Evolutionary conservation across 805 yeast species (phyloP).

Genomic region (Debaryomyces maramus): DNA sequence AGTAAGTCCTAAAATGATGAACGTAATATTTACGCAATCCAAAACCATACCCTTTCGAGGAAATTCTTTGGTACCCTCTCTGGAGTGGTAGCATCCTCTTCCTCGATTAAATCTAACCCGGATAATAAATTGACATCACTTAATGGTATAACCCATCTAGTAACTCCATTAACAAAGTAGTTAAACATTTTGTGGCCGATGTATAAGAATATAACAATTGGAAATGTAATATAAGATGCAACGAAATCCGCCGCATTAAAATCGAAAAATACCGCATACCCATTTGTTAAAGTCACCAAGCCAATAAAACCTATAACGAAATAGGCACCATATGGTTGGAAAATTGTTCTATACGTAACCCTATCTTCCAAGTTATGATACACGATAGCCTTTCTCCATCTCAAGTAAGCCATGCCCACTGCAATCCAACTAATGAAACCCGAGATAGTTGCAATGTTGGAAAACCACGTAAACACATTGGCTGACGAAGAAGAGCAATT

Average conservation of each 20-base stretch:
- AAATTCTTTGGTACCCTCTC: constrained; percentile 41
- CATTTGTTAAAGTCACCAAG: constrained; percentile 66
- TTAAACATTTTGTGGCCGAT: constrained; percentile 56
- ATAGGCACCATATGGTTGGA: constrained; percentile 61
- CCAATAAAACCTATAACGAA: constrained; percentile 50
- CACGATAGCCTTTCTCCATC: constrained; percentile 64
- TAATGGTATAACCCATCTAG: constrained; percentile 46
- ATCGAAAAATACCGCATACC: constrained; percentile 64
- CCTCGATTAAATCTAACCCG: constrained; percentile 62
- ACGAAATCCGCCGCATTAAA: constrained; percentile 59
- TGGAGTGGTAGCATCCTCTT: constrained; percentile 42
- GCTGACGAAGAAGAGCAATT: constrained; percentile 55
- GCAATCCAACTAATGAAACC: constrained; percentile 67
- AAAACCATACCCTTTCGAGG: constrained; percentile 47
- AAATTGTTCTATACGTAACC: constrained; percentile 54
- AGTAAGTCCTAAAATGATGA: background rate
- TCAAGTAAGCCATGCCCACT: constrained; percentile 51
- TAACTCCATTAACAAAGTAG: constrained; percentile 24
- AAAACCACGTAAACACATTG: constrained; percentile 61
- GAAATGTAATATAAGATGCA: constrained; percentile 72
- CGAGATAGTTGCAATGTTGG: constrained; percentile 64
- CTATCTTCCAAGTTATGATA: constrained; percentile 55
- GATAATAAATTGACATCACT: constrained; percentile 61
- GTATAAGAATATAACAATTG: constrained; percentile 53
- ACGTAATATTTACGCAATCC: constrained; percentile 38